Evolutionary conservation across 805 yeast genomes (phyloP).

Genomic region (Wickerhamomyces canadensis): DNA sequence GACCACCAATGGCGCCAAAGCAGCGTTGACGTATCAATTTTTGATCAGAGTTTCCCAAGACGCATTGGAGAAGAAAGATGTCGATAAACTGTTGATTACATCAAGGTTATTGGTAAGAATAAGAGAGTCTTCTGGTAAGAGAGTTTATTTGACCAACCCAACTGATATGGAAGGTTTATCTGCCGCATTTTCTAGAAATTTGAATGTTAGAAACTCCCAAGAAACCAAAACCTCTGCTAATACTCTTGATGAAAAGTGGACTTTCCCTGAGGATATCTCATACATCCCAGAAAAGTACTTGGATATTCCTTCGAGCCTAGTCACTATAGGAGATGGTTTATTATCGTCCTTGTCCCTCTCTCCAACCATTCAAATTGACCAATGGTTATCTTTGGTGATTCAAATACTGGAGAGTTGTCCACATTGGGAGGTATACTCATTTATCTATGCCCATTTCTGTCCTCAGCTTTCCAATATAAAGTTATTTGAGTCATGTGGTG

Average conservation of each 20-base stretch:
- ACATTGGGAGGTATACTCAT: conserved; percentile 71
- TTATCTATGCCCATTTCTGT: conserved; percentile 60
- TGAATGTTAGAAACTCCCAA: conserved; percentile 21
- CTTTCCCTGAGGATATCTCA: conserved; percentile 50
- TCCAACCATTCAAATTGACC: conserved; percentile 35
- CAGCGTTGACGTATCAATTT: conserved; percentile 21
- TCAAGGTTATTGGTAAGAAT: conserved; percentile 50
- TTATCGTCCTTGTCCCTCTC: conserved; percentile 15
- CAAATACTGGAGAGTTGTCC: conserved; percentile 45
- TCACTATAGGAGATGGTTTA: conserved; percentile 19
- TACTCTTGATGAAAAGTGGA: conserved; percentile 40
- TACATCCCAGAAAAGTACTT: conserved; percentile 42
- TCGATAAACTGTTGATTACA: conserved; percentile 38
- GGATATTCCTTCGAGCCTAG: conserved; percentile 31
- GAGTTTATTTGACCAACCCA: conserved; percentile 46
- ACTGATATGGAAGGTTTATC: conserved; percentile 63
- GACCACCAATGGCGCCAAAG: conserved; percentile 22
- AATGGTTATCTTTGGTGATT: conserved; percentile 47
- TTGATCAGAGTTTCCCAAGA: conserved; percentile 28
- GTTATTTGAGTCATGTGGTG: conserved; percentile 41
- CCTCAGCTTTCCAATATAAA: conserved; percentile 58
- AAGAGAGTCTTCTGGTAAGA: conserved; percentile 40
- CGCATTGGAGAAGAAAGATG: conserved; percentile 31
- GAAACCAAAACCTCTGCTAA: conserved; percentile 6
- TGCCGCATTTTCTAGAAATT: conserved; percentile 49